Evolutionary conservation across 2,329 filamentous ascomycete species (phyloP).

Genomic region (Graphilbum sp.): DNA sequence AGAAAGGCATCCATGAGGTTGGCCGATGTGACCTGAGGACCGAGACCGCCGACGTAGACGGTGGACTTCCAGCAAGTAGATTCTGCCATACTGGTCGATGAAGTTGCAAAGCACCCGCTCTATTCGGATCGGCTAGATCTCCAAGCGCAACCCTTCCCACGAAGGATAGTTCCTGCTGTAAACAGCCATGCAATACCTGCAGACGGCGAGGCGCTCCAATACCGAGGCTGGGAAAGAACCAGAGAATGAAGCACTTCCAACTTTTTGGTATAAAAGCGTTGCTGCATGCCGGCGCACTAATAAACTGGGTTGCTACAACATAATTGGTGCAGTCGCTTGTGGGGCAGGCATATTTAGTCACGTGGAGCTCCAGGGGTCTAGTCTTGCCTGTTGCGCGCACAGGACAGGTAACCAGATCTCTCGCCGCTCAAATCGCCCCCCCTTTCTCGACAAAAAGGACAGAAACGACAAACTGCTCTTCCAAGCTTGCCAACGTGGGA

Average conservation of each 20-base stretch:
- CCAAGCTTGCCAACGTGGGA: background rate
- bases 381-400: constrained; percentile 5
- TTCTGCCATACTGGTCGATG: constrained; percentile 52
- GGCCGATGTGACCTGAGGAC: constrained; percentile 56
- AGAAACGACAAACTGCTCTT: constrained; percentile 3
- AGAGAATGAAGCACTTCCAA: too few species aligned
- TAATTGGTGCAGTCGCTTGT: background rate
- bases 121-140: too few species aligned
- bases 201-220: too few species aligned
- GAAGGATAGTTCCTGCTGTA: too few species aligned
- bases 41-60: constrained; percentile 79
- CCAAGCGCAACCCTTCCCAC: too few species aligned
- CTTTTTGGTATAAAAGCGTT: too few species aligned
- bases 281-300: too few species aligned
- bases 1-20: constrained; percentile 84
- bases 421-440: background rate
- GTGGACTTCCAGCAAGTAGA: constrained; percentile 74
- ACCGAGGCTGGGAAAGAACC: too few species aligned
- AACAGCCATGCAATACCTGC: too few species aligned
- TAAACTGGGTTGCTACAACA: too few species aligned
- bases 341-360: constrained; percentile 2
- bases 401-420: constrained; percentile 8
- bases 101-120: too few species aligned
- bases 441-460: constrained; percentile 5
- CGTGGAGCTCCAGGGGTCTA: constrained; percentile 1